Conservation (phyloP, 2,329 filamentous ascomycete genomes). For the Colletotrichum kahawae region DNA sequence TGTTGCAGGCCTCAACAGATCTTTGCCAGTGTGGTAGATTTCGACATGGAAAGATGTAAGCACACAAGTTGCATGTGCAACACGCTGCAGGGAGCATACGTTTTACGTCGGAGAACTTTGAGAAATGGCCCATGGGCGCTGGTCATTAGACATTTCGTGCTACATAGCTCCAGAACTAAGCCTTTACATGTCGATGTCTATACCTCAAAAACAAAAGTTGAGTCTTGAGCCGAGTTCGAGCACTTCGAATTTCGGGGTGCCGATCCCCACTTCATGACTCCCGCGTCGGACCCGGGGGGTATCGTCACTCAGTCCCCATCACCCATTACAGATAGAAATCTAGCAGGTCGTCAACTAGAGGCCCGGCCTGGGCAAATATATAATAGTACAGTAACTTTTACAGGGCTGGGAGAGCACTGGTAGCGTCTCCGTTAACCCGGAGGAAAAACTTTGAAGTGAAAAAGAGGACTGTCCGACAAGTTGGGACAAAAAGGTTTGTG, state of each 20-base stretch:
- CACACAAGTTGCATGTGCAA: neutral
- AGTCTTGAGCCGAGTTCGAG: neutral
- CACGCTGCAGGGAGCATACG: neutral
- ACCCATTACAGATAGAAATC: neutral
- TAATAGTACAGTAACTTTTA: conserved; percentile 1
- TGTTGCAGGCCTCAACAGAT: neutral
- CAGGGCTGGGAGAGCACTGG: neutral
- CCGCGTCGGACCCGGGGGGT: neutral
- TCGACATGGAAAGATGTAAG: neutral
- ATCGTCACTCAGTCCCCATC: neutral
- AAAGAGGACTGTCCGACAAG: neutral
- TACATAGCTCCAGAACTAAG: conserved; percentile 4
- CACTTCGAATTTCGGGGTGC: neutral
- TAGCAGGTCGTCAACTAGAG: neutral
- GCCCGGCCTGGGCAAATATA: neutral
- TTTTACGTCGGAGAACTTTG: neutral
- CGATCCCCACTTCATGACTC: neutral
- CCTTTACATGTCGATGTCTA: conserved; percentile 3
- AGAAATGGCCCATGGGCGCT: neutral
- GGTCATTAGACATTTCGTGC: conserved; percentile 7
- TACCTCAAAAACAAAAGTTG: neutral
- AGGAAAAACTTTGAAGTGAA: neutral
- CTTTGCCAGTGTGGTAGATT: neutral
- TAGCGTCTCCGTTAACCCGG: neutral
- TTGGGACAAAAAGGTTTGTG: neutral